Conservation (phyloP, 768 basidiomycete species). For the Podaxis rugospora region DNA sequence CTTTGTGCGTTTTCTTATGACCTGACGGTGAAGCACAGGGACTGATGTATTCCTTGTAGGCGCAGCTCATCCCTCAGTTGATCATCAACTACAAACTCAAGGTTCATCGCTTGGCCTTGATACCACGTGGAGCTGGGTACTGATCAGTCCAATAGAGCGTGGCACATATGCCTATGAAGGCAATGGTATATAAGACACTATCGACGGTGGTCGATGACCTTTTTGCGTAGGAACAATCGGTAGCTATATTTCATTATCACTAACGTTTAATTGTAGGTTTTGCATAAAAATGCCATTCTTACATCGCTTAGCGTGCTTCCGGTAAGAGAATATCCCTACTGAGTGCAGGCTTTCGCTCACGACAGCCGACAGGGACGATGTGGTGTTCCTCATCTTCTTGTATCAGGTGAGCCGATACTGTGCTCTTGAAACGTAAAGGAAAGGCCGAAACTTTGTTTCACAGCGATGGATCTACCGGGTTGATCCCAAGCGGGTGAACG, state of each 20-base stretch:
- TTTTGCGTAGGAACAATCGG: slow-evolving; percentile 61
- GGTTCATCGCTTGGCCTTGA: slow-evolving; percentile 38
- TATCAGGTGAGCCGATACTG: slow-evolving; percentile 66
- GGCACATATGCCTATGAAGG: slow-evolving; percentile 98
- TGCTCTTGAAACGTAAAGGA: slow-evolving; percentile 9
- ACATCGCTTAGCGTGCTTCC: slow-evolving; percentile 87
- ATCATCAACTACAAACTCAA: slow-evolving; percentile 98
- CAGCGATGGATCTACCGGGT: slow-evolving; percentile 97
- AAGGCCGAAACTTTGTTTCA: slow-evolving; percentile 15
- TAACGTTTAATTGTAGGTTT: slow-evolving; percentile 45
- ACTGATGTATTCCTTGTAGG: slow-evolving; percentile 36
- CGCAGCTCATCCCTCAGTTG: slow-evolving; percentile 79
- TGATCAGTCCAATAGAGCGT: slow-evolving; percentile 57
- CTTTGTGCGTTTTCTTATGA: slow-evolving; percentile 63
- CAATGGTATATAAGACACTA: slow-evolving; percentile 93
- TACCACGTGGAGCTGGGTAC: slow-evolving; percentile 4
- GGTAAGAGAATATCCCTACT: slow-evolving; percentile 28
- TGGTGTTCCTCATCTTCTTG: slow-evolving; percentile 87
- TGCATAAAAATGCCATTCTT: slow-evolving; percentile 97
- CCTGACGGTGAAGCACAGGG: not conserved
- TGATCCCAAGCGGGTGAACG: slow-evolving; percentile 92
- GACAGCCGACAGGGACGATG: slow-evolving; percentile 55
- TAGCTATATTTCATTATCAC: slow-evolving; percentile 13
- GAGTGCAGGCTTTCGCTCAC: slow-evolving; percentile 20
- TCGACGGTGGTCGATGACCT: slow-evolving; percentile 91